These are phyloP conservation scores for Allomyces macrogynus DNA, from an alignment of 192 early-diverging fungal species.

Conservation along the genomic window DNA sequence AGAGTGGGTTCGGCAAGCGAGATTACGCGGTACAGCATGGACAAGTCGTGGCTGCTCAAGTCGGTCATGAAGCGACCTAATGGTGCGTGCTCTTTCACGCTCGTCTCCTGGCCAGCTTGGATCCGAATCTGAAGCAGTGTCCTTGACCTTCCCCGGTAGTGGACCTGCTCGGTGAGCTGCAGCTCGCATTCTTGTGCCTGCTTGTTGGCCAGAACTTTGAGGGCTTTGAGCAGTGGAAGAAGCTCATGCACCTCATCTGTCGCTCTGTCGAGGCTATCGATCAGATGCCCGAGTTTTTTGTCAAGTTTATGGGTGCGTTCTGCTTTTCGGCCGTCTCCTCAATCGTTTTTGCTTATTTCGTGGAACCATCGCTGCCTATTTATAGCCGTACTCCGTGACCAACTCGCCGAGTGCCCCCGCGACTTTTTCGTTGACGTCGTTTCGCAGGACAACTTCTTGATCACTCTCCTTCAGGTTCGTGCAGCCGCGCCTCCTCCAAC, in stretches of 20 bases:
- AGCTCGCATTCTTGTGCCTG: constrained; percentile 59
- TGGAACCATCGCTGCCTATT: background rate
- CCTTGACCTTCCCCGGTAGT: constrained; percentile 6
- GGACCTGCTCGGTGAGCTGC: constrained; percentile 53
- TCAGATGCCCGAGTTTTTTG: constrained; percentile 21
- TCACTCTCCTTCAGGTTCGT: constrained; percentile 21
- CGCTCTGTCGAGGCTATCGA: constrained; percentile 36
- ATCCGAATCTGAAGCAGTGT: background rate
- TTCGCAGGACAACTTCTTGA: constrained; percentile 40
- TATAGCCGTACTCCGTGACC: constrained; percentile 28
- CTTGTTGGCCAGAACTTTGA: constrained; percentile 63
- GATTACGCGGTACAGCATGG: constrained; percentile 56
- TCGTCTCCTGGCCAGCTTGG: background rate
- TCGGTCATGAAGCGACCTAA: constrained; percentile 22
- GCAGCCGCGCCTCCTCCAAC: background rate
- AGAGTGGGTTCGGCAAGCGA: constrained; percentile 30
- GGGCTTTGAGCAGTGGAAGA: constrained; percentile 75
- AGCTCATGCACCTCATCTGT: constrained; percentile 47
- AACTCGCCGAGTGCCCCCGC: constrained; percentile 44
- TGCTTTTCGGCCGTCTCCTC: constrained; percentile 3
- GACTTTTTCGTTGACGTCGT: constrained; percentile 52
- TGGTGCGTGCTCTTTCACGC: constrained; percentile 10
- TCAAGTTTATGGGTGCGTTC: constrained; percentile 27
- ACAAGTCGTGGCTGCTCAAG: constrained; percentile 69
- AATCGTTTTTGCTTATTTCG: constrained; percentile 15